These are phyloP conservation scores for Austroboletus niveus DNA, from an alignment of 1,284 basidiomycete genomes.

Conservation along the genomic window DNA sequence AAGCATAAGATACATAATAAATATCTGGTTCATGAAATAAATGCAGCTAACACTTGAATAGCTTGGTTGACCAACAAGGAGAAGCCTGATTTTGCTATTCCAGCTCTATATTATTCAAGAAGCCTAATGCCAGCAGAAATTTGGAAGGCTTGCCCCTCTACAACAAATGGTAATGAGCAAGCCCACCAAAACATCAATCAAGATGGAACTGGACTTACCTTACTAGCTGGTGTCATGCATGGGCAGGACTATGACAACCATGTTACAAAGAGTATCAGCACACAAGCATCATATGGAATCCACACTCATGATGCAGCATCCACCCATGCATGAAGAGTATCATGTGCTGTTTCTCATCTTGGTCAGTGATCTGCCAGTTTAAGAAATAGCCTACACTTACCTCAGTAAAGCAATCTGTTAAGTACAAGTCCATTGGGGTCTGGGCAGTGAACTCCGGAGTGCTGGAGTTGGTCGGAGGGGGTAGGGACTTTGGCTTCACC, in stretches of 20 bases:
- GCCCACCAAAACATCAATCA: slow-evolving; percentile 4
- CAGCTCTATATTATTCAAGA: background rate
- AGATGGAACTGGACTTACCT: background rate
- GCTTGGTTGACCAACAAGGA: slow-evolving; percentile 2
- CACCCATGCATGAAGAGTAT: no score
- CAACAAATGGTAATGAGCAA: slow-evolving; percentile 11
- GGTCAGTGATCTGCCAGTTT: no score
- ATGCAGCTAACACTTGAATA: background rate
- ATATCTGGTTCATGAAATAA: no score
- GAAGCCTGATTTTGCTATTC: background rate
- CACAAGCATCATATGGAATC: no score
- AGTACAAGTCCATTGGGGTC: no score
- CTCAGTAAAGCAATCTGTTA: no score
- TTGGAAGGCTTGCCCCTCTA: slow-evolving; percentile 4
- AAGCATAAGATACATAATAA: background rate
- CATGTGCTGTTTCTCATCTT: no score
- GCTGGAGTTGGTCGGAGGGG: no score
- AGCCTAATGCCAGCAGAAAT: slow-evolving; percentile 3
- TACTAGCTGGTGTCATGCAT: slow-evolving; percentile 5
- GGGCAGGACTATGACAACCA: slow-evolving; percentile 2
- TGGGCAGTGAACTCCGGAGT: no score
- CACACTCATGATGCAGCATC: no score
- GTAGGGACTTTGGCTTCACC: no score
- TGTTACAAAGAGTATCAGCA: background rate
- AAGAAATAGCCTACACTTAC: no score